Conservation (phyloP, 352 stramenopile species). For the Phytophthora podocarpi region DNA sequence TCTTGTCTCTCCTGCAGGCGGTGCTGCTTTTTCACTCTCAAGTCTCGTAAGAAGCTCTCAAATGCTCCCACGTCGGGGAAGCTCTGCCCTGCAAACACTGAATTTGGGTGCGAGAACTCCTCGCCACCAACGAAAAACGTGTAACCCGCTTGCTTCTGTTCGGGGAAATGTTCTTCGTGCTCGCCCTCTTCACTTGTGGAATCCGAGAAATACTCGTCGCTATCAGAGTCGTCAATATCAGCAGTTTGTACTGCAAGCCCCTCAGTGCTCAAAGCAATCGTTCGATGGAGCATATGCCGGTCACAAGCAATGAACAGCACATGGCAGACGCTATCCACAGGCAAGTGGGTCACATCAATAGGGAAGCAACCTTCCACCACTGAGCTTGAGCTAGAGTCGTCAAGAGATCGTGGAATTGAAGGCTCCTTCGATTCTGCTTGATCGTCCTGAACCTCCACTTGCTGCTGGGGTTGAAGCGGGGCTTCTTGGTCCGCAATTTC, state of each 20-base stretch:
- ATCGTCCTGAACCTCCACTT: not conserved
- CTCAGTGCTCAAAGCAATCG: slow-evolving; percentile 63
- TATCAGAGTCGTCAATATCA: slow-evolving; percentile 29
- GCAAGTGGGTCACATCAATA: slow-evolving; percentile 49
- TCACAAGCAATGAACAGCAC: slow-evolving; percentile 69
- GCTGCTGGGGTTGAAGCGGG: slow-evolving; percentile 33
- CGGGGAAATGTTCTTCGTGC: slow-evolving; percentile 1
- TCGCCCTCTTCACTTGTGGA: slow-evolving; percentile 28
- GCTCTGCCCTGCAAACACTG: slow-evolving; percentile 46
- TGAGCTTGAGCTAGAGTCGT: slow-evolving; percentile 27
- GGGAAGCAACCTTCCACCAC: slow-evolving; percentile 46
- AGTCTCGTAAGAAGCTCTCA: slow-evolving; percentile 51
- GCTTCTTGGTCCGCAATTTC: slow-evolving; percentile 30
- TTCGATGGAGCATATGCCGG: slow-evolving; percentile 57
- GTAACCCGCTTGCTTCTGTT: slow-evolving; percentile 33
- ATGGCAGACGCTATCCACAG: slow-evolving; percentile 52
- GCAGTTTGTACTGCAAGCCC: slow-evolving; percentile 41
- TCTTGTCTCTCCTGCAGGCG: slow-evolving; percentile 14
- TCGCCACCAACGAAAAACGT: slow-evolving; percentile 61
- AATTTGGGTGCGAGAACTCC: slow-evolving; percentile 59
- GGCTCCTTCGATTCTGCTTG: slow-evolving; percentile 2
- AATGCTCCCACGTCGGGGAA: slow-evolving; percentile 60
- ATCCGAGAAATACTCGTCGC: slow-evolving; percentile 33
- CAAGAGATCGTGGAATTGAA: slow-evolving; percentile 12
- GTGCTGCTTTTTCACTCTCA: slow-evolving; percentile 37